Evolutionary conservation across 495 filamentous ascomycete genomes (phyloP).

Genomic region (Platismatia glauca): DNA sequence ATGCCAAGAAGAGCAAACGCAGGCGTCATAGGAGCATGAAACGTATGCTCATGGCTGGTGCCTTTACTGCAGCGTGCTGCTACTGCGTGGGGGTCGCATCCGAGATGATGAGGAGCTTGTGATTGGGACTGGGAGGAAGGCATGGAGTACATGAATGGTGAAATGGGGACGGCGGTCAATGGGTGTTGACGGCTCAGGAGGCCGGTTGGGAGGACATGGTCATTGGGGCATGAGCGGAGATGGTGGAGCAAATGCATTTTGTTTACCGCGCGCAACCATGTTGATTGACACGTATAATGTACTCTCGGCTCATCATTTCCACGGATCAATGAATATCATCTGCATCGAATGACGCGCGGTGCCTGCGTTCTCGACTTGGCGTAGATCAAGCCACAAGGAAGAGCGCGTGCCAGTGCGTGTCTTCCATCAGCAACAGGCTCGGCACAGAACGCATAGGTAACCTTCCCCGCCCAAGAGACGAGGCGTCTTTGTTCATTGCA

Average conservation of each 20-base stretch:
- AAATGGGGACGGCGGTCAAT: neutral
- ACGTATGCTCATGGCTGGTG: conserved; percentile 47
- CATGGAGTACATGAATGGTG: neutral
- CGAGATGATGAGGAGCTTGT: conserved; percentile 49
- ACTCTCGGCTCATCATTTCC: neutral
- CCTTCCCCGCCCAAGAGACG: too few relatives aligned
- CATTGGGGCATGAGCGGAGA: neutral
- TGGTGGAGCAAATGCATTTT: neutral
- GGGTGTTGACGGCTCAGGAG: neutral
- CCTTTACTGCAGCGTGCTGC: conserved; percentile 50
- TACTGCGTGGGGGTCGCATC: conserved; percentile 62
- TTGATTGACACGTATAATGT: neutral
- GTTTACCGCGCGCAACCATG: too few relatives aligned
- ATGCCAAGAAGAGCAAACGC: conserved; percentile 22
- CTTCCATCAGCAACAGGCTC: neutral
- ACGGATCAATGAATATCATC: neutral
- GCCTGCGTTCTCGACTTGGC: neutral
- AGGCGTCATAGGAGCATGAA: conserved; percentile 34
- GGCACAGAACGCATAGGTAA: neutral
- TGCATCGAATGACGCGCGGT: neutral
- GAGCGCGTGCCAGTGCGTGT: neutral
- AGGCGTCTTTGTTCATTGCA: neutral
- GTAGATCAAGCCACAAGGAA: neutral
- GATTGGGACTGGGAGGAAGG: neutral
- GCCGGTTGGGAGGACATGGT: neutral